Evolutionary conservation across 345 rosid species (phyloP).

Genomic region (Citrus inodora): DNA sequence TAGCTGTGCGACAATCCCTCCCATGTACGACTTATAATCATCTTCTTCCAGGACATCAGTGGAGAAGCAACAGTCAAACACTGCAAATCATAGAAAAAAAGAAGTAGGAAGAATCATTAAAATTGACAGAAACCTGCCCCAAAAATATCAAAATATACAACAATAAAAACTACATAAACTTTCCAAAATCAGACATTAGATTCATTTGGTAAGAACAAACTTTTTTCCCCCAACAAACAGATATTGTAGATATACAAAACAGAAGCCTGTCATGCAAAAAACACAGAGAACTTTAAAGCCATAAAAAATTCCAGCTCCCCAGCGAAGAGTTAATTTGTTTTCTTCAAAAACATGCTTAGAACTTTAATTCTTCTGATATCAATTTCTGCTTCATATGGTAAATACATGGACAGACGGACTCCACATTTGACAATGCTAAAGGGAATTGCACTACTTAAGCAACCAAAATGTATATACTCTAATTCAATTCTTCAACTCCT

Average conservation of each 20-base stretch:
- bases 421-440: neutral
- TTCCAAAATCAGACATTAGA: neutral
- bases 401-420: neutral
- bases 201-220: neutral
- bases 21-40: conserved; percentile 89
- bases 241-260: neutral
- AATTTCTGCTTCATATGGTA: neutral
- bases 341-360: neutral
- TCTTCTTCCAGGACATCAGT: conserved; percentile 90
- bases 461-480: neutral
- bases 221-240: neutral
- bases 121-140: neutral
- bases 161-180: neutral
- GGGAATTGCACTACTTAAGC: neutral
- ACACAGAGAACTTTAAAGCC: neutral
- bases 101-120: neutral
- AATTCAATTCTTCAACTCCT: conserved; percentile 11
- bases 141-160: neutral
- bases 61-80: conserved; percentile 98
- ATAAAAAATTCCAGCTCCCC: neutral
- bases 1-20: conserved; percentile 89
- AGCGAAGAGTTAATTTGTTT: neutral
- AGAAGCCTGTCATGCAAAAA: neutral
- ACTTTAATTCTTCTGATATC: neutral
- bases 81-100: conserved; percentile 39